Conservation (phyloP, 257 asterid genomes). For the Ilex aquifolium region DNA sequence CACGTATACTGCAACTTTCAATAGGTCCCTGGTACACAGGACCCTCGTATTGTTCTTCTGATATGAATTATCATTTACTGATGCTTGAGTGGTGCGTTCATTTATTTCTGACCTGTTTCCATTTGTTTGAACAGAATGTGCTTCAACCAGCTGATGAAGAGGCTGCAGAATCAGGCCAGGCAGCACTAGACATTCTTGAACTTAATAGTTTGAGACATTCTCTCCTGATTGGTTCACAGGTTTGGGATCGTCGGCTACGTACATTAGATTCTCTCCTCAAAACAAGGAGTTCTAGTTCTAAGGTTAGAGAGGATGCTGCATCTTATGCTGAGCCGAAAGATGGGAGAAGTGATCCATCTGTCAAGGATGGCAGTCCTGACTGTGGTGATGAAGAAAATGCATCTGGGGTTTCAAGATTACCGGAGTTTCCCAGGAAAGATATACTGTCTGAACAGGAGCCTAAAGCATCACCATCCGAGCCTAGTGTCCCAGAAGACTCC, state of each 20-base stretch:
- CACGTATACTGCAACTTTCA: too few relatives aligned
- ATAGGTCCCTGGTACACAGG: too few relatives aligned
- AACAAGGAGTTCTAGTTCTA: constrained; percentile 28
- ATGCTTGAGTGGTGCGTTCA: neutral
- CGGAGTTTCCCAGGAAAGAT: constrained; percentile 20
- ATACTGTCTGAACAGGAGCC: constrained; percentile 21
- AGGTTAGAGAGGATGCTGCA: constrained; percentile 27
- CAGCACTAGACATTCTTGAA: constrained; percentile 60
- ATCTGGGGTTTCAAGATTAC: constrained; percentile 25
- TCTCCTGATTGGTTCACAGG: constrained; percentile 53
- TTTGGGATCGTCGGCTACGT: constrained; percentile 66
- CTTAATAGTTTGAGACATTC: constrained; percentile 71
- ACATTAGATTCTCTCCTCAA: constrained; percentile 53
- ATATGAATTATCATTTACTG: too few relatives aligned
- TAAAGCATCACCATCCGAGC: constrained; percentile 13
- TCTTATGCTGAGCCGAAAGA: constrained; percentile 22
- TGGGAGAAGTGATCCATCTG: constrained; percentile 24
- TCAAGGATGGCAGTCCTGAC: constrained; percentile 23
- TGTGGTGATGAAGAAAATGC: constrained; percentile 29
- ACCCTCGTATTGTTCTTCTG: too few relatives aligned
- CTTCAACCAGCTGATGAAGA: constrained; percentile 39
- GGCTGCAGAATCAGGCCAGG: constrained; percentile 21
- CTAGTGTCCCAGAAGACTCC: constrained; percentile 19
- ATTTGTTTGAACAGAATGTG: constrained; percentile 36
- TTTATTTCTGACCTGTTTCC: constrained; percentile 3